A percentile compares a stretch with the other conserved stretches of the same genome.
Conservation (phyloP, 2,329 filamentous ascomycete species). For the Colletotrichum cordylinicola region DNA sequence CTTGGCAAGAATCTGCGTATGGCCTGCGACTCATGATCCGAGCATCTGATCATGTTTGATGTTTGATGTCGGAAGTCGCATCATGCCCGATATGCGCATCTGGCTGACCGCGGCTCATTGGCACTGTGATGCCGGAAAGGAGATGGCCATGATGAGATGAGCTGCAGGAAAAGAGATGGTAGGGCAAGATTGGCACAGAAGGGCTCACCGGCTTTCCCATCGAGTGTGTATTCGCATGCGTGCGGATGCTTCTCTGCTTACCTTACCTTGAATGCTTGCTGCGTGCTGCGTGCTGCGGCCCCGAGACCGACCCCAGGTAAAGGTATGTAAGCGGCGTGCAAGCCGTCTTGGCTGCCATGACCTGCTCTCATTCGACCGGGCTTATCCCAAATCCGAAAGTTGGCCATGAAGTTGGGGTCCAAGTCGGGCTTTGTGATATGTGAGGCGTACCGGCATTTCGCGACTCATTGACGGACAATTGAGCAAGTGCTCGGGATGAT, state of each 20-base stretch:
- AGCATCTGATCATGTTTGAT: slow-evolving; percentile 1
- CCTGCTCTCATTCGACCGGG: background rate
- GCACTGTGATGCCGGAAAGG: background rate
- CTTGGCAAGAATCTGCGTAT: background rate
- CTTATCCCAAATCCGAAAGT: background rate
- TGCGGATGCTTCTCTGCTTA: background rate
- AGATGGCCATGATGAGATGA: background rate
- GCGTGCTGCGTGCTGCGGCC: background rate
- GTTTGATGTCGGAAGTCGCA: background rate
- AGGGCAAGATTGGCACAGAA: background rate
- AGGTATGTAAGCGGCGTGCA: background rate
- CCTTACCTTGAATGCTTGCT: background rate
- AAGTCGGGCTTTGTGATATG: background rate
- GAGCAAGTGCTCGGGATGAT: background rate
- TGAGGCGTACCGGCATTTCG: background rate
- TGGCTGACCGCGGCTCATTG: background rate
- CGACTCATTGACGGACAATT: background rate
- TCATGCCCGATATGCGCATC: background rate
- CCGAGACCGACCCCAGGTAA: background rate
- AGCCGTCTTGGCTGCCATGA: slow-evolving; percentile 4
- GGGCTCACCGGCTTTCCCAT: background rate
- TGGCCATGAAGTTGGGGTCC: background rate
- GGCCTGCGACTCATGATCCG: background rate
- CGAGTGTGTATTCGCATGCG: background rate
- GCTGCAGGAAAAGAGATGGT: background rate